Evolutionary conservation across 2,329 filamentous ascomycete genomes (phyloP), one percentile per base, ranked within the genome.

Genomic region (Phoma herbarum): DNA sequence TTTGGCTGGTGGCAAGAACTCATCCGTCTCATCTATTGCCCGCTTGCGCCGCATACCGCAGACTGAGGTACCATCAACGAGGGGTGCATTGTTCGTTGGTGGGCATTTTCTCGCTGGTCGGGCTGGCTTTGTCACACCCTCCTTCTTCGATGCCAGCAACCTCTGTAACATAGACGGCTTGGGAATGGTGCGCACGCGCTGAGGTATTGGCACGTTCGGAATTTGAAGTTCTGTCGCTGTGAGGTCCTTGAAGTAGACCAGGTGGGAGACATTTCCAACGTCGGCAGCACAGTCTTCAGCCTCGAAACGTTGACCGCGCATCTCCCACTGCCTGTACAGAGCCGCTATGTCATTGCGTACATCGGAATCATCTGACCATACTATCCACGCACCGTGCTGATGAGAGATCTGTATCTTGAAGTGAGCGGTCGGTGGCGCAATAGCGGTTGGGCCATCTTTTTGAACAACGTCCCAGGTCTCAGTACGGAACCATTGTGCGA

Each of bases 401-500:
- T 48, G 33, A 4, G 65, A 67, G 22, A 55, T 51, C 20, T 66
- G 60, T 1, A 69, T 61, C 35, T 72, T 75, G 43, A 76, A 69
- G 18, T 64, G 64, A 29, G 63, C 47, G 3, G 47, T 56, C n/a
- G 75, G 69, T 7, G 47, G 58, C 11, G 60, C 45, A 33, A 73
- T 62, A 3, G 62, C 67, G 10, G 52, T 50, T 28, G 69, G 69
- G 1, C 74, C 70, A 6, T 60, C 10, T 45, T 68, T 37, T 18
- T 52, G 59, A 16, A 76, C 57, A 7, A 60, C 53, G 11, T 56
- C 52, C 75, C 75, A 78, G 22, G 71, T 76, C n/a, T 69, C 60
- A 23, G 61, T 68, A 9, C 68, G 71, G 48, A 78, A 77, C 75
- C 75, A 77, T 46, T 73, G 69, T 23, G 72, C 72, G 26, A 75